Conservation (phyloP, 176 grass and related monocot species). For the Carex cristatella region DNA sequence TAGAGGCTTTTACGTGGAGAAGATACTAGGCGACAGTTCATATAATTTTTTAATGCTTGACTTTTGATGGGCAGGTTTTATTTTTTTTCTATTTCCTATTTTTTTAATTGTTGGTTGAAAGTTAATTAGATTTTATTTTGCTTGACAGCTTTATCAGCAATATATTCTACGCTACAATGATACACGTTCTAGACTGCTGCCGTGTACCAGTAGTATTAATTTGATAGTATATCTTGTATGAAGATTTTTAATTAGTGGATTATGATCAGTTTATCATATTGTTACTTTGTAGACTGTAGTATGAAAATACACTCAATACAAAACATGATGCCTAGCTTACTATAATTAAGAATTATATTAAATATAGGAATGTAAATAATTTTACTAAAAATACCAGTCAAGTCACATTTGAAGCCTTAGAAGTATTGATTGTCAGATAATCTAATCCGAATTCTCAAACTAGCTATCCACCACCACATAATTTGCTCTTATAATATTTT, state of each 20-base stretch:
- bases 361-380: not conserved
- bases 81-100: not conserved
- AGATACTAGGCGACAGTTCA: slow-evolving; percentile 9
- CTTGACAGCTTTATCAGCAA: slow-evolving; percentile 7
- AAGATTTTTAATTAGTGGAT: not conserved
- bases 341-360: not conserved
- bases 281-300: not conserved
- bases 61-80: not conserved
- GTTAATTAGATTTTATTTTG: not conserved
- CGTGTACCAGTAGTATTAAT: not conserved
- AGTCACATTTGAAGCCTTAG: not conserved
- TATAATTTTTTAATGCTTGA: slow-evolving; percentile 17
- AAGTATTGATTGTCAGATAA: not conserved
- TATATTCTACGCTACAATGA: not conserved
- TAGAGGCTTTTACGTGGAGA: slow-evolving; percentile 22
- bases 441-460: not conserved
- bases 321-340: not conserved
- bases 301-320: not conserved
- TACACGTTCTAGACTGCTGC: not conserved
- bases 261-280: not conserved
- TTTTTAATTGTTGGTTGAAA: slow-evolving; percentile 1
- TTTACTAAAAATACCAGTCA: not conserved
- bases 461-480: not conserved
- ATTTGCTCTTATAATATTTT: not conserved
- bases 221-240: not conserved